phyloP scores from a whole-genome alignment of 208 protist genomes.

The Entamoeba moshkovskii region DNA sequence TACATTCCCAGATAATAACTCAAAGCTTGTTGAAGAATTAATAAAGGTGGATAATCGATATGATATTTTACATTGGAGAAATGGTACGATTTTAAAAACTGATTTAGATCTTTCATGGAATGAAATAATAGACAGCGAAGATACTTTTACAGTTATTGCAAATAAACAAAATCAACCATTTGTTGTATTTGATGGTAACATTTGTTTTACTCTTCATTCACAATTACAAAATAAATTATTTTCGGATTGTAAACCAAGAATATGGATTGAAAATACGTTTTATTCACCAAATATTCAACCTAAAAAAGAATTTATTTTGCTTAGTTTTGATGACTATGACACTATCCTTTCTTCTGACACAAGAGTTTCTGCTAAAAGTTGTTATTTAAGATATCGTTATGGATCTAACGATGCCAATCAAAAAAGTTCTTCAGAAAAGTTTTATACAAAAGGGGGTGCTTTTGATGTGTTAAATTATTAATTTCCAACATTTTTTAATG shows the following conservation, averaged over 20 bases:
- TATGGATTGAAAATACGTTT: neutral
- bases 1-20: neutral
- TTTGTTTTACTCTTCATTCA: neutral
- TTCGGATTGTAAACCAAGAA: neutral
- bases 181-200: neutral
- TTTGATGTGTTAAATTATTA: too few relatives aligned
- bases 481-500: too few relatives aligned
- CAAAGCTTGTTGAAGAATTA: neutral
- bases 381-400: too few relatives aligned
- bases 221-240: neutral
- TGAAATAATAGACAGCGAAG: neutral
- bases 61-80: neutral
- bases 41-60: neutral
- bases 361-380: neutral
- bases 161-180: neutral
- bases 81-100: neutral
- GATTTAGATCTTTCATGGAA: neutral
- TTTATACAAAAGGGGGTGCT: too few relatives aligned
- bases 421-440: too few relatives aligned
- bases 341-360: neutral
- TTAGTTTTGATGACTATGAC: neutral
- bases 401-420: too few relatives aligned
- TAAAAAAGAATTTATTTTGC: neutral
- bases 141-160: neutral
- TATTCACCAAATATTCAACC: neutral